Base-by-base conservation (phyloP, 148 eudicot genomes). In the Vaccinium macrocarpon region DNA sequence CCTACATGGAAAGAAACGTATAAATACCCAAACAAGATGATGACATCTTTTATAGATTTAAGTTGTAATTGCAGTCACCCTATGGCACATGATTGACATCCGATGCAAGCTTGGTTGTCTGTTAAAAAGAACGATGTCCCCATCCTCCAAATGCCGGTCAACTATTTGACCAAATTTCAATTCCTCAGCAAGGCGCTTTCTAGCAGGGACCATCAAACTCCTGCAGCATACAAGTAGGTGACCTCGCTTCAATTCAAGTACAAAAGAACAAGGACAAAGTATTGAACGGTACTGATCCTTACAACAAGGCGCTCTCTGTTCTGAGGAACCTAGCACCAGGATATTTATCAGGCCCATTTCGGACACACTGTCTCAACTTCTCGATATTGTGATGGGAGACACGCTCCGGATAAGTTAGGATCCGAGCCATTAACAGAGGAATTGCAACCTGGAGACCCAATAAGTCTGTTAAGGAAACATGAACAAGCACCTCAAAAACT, bases 31-130 rank as follows among this genome's bases (percentile, higher is more conserved):
- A 55, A 82, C 29, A 50, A n/a, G 1, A 84, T 19, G 32, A 38
- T 76, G 27, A 73, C 35, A 84, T 13, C 32, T 38, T 74, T 48
- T 18, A 5, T 18, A 51, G 8, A 19, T n/a, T 32, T 74, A 76
- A 51, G 55, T 8, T 66, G 73, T 72, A 81, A 71, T 18, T 55
- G 68, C 50, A 84, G 62, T 81, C 87, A 97, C 99, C 96, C 96
- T 91, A 84, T 97, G 99, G 88, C 90, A 91, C 99, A 97, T 97
- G 89, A 97, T 94, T 78, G 99, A 97, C 99, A 97, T 97, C 77
- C 99, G 92, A 88, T 97, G 99, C 93, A 97, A 88, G 85, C 99
- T 97, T 53, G 99, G 99, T 81, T 97, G 98, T 88, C 99, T 90
- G 86, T 97, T 97, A 84, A 97, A 97, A 71, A 97, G 95, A 90